Base-by-base conservation (phyloP, 768 basidiomycete genomes). In the Mycena rebaudengoi region DNA sequence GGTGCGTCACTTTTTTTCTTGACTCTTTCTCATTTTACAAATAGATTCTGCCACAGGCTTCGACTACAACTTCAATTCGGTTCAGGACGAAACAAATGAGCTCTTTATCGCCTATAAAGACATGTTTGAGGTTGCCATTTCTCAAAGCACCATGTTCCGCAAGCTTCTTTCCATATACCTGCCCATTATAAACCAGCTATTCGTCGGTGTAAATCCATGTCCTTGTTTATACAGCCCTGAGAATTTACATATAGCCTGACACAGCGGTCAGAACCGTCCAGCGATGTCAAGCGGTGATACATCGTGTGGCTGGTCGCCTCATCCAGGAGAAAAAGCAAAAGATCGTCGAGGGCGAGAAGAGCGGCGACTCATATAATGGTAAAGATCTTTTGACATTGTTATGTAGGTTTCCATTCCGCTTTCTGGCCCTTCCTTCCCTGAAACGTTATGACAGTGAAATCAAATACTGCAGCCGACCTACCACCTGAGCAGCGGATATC, bases 1-100 rank as follows among this genome's bases (percentile, higher is more conserved):
- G 92, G 92, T 93, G 57, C 48, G 80, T 72, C 8, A n/a, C 23
- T 21, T 21, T 28, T 26, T 41, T 37, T 23, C 23, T 21, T 1
- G 8, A 25, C 37, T 25, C 37, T 40, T 40, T 59, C 45, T 39
- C 28, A 12, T 37, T n/a, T n/a, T n/a, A 35, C 43, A 55, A 28
- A 67, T 32, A 26, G 13, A 26, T 35, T 7, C 50, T n/a, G n/a
- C 13, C 45, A 7, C 51, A 94, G 93, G 91, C 2, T 97, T 96
- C 71, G 92, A 89, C 65, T 96, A 96, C 70, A 82, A 90, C 59
- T 95, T 98, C 79, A 88, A 92, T 64, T 89, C 95, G 2, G 90
- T 97, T 35, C 83, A 91, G 48, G 84, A 92, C 45, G 90, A 92
- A 70, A 82, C 90, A 1, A 93, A 95, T 63, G 89, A 91, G 67